Conservation (phyloP, 108 stramenopile genomes). For the Cyclostephanos tholiformis region DNA sequence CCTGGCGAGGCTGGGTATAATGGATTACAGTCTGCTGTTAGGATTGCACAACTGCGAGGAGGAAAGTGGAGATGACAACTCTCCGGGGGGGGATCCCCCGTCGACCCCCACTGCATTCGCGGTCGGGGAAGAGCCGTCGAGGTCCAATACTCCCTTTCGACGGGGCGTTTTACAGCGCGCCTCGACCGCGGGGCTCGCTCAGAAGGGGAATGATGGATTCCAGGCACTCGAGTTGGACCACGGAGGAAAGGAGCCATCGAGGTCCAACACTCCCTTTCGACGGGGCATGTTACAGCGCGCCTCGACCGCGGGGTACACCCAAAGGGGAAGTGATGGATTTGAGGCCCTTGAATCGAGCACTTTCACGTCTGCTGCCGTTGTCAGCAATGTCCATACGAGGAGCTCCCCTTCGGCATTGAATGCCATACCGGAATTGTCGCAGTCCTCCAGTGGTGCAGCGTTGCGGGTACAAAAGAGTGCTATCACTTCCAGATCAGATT, state of each 20-base stretch:
- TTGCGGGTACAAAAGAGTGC: neutral
- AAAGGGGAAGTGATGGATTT: slow-evolving; percentile 26
- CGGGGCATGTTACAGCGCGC: slow-evolving; percentile 38
- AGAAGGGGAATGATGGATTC: slow-evolving; percentile 23
- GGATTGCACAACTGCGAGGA: slow-evolving; percentile 60
- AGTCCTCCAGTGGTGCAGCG: neutral
- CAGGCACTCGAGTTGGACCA: slow-evolving; percentile 13
- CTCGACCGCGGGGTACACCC: slow-evolving; percentile 3
- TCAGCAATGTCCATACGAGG: slow-evolving; percentile 4
- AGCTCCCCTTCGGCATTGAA: neutral
- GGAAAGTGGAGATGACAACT: neutral
- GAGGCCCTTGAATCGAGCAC: slow-evolving; percentile 15
- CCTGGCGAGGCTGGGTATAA: slow-evolving; percentile 67
- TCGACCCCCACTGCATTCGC: neutral
- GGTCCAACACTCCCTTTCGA: slow-evolving; percentile 46
- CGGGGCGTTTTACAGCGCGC: slow-evolving; percentile 37
- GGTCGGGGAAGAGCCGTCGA: slow-evolving; percentile 21
- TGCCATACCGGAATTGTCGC: neutral
- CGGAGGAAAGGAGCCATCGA: slow-evolving; percentile 20
- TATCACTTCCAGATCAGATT: slow-evolving; percentile 31
- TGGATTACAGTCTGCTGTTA: slow-evolving; percentile 85
- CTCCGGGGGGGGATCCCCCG: neutral
- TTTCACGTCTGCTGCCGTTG: neutral
- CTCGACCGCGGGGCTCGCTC: slow-evolving; percentile 4
- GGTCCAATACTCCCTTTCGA: slow-evolving; percentile 47